A percentile compares a stretch with the other conserved stretches of the same genome.
Evolutionary conservation across 805 yeast genomes (phyloP).

Genomic region (Isabelozyma rhagii): DNA sequence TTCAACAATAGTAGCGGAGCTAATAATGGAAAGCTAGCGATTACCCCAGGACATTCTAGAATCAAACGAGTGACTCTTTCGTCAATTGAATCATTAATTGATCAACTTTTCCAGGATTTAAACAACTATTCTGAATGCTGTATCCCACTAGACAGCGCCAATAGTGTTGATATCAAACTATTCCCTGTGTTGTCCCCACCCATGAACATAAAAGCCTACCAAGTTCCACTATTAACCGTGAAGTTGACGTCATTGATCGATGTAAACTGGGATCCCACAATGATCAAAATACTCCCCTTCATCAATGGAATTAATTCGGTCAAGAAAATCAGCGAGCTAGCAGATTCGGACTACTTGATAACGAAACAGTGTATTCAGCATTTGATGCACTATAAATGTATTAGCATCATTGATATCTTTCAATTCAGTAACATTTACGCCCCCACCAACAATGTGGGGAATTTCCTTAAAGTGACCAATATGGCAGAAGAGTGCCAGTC

Average conservation of each 20-base stretch:
- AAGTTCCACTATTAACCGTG: slow-evolving; percentile 91
- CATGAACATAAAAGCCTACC: slow-evolving; percentile 68
- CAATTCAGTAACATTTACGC: slow-evolving; percentile 89
- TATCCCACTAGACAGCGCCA: slow-evolving; percentile 87
- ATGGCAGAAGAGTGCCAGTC: slow-evolving; percentile 84
- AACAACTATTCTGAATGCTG: slow-evolving; percentile 95
- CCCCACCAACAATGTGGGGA: slow-evolving; percentile 73
- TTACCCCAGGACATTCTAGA: slow-evolving; percentile 34
- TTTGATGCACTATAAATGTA: slow-evolving; percentile 83
- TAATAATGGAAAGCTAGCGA: slow-evolving; percentile 7
- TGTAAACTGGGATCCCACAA: slow-evolving; percentile 95
- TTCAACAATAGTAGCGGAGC: not conserved
- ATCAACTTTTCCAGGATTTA: slow-evolving; percentile 90
- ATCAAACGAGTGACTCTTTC: slow-evolving; percentile 32
- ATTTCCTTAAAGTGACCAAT: slow-evolving; percentile 57
- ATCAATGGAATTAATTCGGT: slow-evolving; percentile 89
- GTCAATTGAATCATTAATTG: slow-evolving; percentile 69
- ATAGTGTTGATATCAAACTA: slow-evolving; percentile 88
- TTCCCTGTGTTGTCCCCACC: slow-evolving; percentile 87
- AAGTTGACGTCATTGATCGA: slow-evolving; percentile 71
- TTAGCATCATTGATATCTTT: slow-evolving; percentile 79
- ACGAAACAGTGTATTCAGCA: slow-evolving; percentile 90
- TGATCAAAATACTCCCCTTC: slow-evolving; percentile 80
- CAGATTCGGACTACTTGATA: slow-evolving; percentile 74
- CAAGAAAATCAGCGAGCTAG: slow-evolving; percentile 67